phyloP scores from a whole-genome alignment of 2,329 filamentous ascomycete genomes.

The Lachnellula willkommii region DNA sequence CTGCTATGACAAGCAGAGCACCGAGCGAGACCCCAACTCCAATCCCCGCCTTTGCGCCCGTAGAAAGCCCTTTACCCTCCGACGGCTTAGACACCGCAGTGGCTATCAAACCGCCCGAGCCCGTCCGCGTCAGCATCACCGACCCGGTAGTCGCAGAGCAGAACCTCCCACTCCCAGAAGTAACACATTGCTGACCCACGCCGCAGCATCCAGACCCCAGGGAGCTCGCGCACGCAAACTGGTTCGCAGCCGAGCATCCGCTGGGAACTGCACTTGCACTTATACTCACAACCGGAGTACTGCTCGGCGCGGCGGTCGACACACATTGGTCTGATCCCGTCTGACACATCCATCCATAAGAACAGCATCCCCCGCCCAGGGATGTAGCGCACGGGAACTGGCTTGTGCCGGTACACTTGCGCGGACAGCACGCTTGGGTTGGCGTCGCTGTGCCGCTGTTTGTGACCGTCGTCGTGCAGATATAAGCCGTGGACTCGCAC shows the following conservation, averaged over 20 bases:
- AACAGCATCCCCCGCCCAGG: conserved; percentile 41
- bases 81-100: conserved; percentile 23
- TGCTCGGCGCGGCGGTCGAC: conserved; percentile 22
- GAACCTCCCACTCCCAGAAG: conserved; percentile 33
- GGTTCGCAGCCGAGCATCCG: conserved; percentile 42
- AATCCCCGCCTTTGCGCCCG: conserved; percentile 53
- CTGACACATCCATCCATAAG: conserved; percentile 40
- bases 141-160: conserved; percentile 35
- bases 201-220: conserved; percentile 48
- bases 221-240: conserved; percentile 38
- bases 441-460: conserved; percentile 13
- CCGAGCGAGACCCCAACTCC: conserved; percentile 47
- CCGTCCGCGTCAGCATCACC: conserved; percentile 27
- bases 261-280: conserved; percentile 34
- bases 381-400: conserved; percentile 31
- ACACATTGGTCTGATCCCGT: conserved; percentile 32
- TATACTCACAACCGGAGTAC: conserved; percentile 31
- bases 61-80: conserved; percentile 33
- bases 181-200: conserved; percentile 39
- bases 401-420: conserved; percentile 30
- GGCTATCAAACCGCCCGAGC: conserved; percentile 30
- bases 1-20: conserved; percentile 38
- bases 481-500: conserved; percentile 29
- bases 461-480: conserved; percentile 29
- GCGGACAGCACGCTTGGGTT: conserved; percentile 29